A percentile compares a stretch with the other conserved stretches of the same genome.
Conservation (phyloP, 2,329 filamentous ascomycete genomes). For the Trichocomaceae sp. region DNA sequence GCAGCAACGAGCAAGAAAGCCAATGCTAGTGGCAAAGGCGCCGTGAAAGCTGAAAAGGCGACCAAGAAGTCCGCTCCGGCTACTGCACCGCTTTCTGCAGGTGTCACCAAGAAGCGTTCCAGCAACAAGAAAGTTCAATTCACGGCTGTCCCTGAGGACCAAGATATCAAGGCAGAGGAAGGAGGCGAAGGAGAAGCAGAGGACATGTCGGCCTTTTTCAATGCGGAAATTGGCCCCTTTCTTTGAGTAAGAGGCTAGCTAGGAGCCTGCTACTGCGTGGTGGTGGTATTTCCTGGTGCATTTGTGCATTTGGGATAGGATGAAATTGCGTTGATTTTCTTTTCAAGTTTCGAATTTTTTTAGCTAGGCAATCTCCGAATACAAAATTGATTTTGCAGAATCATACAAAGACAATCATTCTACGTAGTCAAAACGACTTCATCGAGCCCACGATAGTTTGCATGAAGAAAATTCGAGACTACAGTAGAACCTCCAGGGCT, state of each 20-base stretch:
- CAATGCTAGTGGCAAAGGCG: background rate
- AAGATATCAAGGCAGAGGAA: background rate
- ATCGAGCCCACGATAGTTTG: background rate
- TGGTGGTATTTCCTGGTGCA: background rate
- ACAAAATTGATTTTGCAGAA: background rate
- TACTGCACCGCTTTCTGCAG: background rate
- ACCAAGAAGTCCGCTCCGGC: background rate
- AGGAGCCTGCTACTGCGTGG: background rate
- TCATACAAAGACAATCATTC: background rate
- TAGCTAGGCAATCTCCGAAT: background rate
- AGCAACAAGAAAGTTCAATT: background rate
- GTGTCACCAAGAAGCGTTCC: slow-evolving; percentile 4
- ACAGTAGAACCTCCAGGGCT: too few relatives aligned
- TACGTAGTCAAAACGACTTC: background rate
- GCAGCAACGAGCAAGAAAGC: background rate
- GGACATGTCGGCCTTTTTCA: background rate
- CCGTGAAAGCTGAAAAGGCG: background rate
- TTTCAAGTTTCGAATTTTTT: background rate
- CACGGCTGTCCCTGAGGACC: background rate
- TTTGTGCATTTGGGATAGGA: background rate
- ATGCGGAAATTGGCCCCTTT: background rate
- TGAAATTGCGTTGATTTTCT: background rate
- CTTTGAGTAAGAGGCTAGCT: background rate
- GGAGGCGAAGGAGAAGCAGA: background rate
- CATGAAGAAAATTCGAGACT: too few relatives aligned